Evolutionary conservation across 169 alveolate genomes (phyloP).

Genomic region (Babesia ovata): DNA sequence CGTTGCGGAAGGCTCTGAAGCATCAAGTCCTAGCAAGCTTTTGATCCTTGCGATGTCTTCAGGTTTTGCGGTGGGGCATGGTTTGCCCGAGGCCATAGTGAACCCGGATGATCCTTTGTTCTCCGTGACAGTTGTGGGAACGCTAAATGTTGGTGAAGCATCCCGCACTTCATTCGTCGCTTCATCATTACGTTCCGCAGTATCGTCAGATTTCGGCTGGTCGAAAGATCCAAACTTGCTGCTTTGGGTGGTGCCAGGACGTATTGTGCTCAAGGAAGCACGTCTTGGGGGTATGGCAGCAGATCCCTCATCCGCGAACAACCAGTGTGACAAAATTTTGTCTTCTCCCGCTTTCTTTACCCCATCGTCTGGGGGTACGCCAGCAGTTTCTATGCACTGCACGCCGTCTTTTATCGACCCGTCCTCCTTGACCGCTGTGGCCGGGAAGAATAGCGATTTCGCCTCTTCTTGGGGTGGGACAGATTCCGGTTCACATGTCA

Average conservation of each 20-base stretch:
- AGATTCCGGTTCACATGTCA: too few relatives aligned
- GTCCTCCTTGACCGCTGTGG: conserved; percentile 10
- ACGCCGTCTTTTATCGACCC: background rate
- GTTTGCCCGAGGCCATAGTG: conserved; percentile 5
- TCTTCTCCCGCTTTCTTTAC: background rate
- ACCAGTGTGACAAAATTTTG: conserved; percentile 49
- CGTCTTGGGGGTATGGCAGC: conserved; percentile 6
- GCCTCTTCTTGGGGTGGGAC: background rate
- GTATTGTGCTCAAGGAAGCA: too few relatives aligned
- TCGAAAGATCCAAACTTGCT: too few relatives aligned
- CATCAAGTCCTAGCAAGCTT: conserved; percentile 7
- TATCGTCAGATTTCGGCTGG: too few relatives aligned
- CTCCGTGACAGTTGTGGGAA: background rate
- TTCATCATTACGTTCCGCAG: too few relatives aligned
- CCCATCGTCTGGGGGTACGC: background rate
- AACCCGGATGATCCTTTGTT: background rate
- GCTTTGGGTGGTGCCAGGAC: too few relatives aligned
- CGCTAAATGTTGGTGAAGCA: too few relatives aligned
- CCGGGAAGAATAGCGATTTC: conserved; percentile 1
- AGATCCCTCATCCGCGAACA: conserved; percentile 53
- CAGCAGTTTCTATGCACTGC: background rate
- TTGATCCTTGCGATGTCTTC: conserved; percentile 1
- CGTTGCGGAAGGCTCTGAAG: background rate
- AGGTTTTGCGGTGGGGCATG: background rate
- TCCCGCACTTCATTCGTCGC: too few relatives aligned